These are phyloP conservation scores for Perilla frutescens DNA, from an alignment of 257 asterid genomes.

Conservation along the genomic window DNA sequence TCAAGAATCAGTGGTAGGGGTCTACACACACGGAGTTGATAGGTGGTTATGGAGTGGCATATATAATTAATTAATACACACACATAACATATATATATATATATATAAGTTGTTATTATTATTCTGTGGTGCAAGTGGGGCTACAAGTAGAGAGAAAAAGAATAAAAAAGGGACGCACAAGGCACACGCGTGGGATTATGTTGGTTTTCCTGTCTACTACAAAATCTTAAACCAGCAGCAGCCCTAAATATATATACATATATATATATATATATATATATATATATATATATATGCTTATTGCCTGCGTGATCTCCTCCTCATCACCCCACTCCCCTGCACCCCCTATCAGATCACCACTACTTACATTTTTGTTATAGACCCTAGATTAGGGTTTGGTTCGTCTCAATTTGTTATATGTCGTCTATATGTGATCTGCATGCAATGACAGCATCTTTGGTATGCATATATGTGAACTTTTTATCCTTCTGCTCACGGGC, in stretches of 20 bases:
- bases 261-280: too few relatives aligned
- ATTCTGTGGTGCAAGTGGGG: conserved; percentile 38
- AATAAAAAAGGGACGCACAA: conserved; percentile 19
- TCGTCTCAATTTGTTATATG: not conserved
- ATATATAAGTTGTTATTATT: not conserved
- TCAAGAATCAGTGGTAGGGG: conserved; percentile 22
- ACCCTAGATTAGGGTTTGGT: conserved; percentile 10
- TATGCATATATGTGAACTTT: too few relatives aligned
- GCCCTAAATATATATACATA: not conserved
- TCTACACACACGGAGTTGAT: not conserved
- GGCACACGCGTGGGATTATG: conserved; percentile 55
- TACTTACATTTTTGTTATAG: not conserved
- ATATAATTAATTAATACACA: not conserved
- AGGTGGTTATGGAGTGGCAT: too few relatives aligned
- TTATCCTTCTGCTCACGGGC: too few relatives aligned
- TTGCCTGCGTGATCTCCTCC: not conserved
- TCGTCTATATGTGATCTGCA: too few relatives aligned
- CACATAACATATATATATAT: too few relatives aligned
- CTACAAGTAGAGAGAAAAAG: conserved; percentile 29
- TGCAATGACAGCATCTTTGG: not conserved
- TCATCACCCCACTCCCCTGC: conserved; percentile 20
- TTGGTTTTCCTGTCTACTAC: conserved; percentile 45
- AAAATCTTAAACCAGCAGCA: conserved; percentile 4
- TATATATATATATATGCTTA: not conserved
- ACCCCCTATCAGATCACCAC: too few relatives aligned